phyloP scores from a whole-genome alignment of 2,329 filamentous ascomycete genomes.

The Penicillium digitatum region DNA sequence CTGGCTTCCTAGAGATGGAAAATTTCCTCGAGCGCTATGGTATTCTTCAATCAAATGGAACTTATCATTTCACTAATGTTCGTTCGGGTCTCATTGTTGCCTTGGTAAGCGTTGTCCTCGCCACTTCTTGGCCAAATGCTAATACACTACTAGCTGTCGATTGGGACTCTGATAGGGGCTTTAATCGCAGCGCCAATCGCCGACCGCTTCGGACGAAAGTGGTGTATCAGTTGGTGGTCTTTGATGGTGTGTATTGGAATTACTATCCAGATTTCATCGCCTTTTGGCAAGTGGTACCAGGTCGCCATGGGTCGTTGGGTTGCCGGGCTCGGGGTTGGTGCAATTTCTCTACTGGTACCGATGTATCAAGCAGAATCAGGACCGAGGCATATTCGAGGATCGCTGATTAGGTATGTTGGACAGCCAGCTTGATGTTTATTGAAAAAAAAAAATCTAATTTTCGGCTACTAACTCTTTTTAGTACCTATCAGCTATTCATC shows the following conservation, averaged over 20 bases:
- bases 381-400: slow-evolving; percentile 45
- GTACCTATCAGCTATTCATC: slow-evolving; percentile 48
- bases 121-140: background rate
- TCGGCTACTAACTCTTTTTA: slow-evolving; percentile 8
- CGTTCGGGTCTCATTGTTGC: slow-evolving; percentile 43
- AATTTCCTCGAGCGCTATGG: slow-evolving; percentile 42
- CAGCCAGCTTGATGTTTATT: too few species aligned
- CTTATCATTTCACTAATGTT: slow-evolving; percentile 39
- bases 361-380: slow-evolving; percentile 47
- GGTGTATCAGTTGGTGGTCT: slow-evolving; percentile 42
- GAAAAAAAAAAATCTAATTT: too few species aligned
- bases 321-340: slow-evolving; percentile 44
- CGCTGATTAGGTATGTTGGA: slow-evolving; percentile 36
- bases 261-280: slow-evolving; percentile 43
- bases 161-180: slow-evolving; percentile 45
- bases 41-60: slow-evolving; percentile 27
- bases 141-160: slow-evolving; percentile 32
- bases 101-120: slow-evolving; percentile 28
- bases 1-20: slow-evolving; percentile 42
- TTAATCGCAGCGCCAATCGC: slow-evolving; percentile 41
- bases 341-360: slow-evolving; percentile 41
- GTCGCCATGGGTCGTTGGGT: slow-evolving; percentile 43
- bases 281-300: slow-evolving; percentile 38
- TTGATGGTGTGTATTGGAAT: slow-evolving; percentile 39
- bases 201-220: slow-evolving; percentile 42